Evolutionary conservation across 1,139 yeast genomes (phyloP).

Genomic region (Taphrina confusa): DNA sequence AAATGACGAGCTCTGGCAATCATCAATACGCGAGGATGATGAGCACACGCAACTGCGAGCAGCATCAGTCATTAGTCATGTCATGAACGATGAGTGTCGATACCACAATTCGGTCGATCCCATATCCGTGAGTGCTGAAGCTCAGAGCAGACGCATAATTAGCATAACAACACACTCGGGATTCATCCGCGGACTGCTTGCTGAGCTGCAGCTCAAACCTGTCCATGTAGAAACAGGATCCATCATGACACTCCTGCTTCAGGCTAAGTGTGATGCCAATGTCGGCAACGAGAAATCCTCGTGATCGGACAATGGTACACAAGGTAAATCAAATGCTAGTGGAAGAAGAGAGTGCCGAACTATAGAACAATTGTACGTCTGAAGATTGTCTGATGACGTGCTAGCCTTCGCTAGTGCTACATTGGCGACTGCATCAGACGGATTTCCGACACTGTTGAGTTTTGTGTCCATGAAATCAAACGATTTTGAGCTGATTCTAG

Average conservation of each 20-base stretch:
- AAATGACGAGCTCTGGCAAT: slow-evolving; percentile 53
- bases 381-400: too few species aligned
- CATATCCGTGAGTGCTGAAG: background rate
- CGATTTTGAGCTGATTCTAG: too few species aligned
- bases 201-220: background rate
- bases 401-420: too few species aligned
- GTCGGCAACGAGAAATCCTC: too few species aligned
- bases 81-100: slow-evolving; percentile 47
- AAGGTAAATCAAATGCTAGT: too few species aligned
- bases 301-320: too few species aligned
- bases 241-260: background rate
- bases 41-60: slow-evolving; percentile 57
- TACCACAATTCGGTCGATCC: background rate
- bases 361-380: too few species aligned
- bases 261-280: background rate
- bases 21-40: slow-evolving; percentile 53
- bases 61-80: slow-evolving; percentile 53
- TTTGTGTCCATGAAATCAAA: too few species aligned
- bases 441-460: too few species aligned
- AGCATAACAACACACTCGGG: slow-evolving; percentile 31
- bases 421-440: too few species aligned
- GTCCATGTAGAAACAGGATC: slow-evolving; percentile 1
- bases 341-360: too few species aligned
- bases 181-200: slow-evolving; percentile 16
- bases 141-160: background rate